Base-by-base conservation (phyloP, 2,329 filamentous ascomycete genomes). In the Colletotrichum cuscutae region DNA sequence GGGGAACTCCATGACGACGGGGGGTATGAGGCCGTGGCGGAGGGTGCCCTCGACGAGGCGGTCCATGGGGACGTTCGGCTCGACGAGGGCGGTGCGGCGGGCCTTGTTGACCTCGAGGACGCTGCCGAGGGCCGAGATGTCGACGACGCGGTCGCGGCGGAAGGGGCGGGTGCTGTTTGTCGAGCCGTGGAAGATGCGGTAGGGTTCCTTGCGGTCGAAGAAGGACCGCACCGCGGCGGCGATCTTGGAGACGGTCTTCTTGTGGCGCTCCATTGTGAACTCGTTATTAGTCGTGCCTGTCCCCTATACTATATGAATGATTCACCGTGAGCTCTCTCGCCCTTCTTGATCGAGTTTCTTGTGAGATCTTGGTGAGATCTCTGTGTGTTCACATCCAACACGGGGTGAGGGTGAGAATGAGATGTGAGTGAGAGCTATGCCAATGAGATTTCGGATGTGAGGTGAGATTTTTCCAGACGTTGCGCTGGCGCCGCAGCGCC, bases 61-160 rank as follows among this genome's bases (percentile, higher is more conserved):
- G 81, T 94, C 92, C 92, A 95, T 94, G 30, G 92, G 88, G 12
- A 94, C 92, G 77, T 94, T 95, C 65, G 93, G 92, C 83, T 95
- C 92, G 53, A 94, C 92, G 28, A 94, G 85, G 5, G 91, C 92
- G 7, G 87, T 91, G 65, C 86, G 86, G 1, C 79, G 79, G 8
- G 82, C 78, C 1, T 82, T 78, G 79, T 95, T 88, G 70, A 95
- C 88, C 12, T 86, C 82, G 42, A 95, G 84, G 30, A 95, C 91
- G 79, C 91, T 85, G 76, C 83, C 84, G 3, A 95, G 86, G 3
- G 84, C 81, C 78, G 89, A 90, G 77, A 93, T 94, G 83, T 94
- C 92, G 76, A 95, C 86, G 71, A 84, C 83, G 72, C 80, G 83
- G 74, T 77, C 79, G 72, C 77, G 76, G 77, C 83, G 77, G 82